Evolutionary conservation across 768 basidiomycete genomes (phyloP).

Genomic region (Calvatia gigantea): DNA sequence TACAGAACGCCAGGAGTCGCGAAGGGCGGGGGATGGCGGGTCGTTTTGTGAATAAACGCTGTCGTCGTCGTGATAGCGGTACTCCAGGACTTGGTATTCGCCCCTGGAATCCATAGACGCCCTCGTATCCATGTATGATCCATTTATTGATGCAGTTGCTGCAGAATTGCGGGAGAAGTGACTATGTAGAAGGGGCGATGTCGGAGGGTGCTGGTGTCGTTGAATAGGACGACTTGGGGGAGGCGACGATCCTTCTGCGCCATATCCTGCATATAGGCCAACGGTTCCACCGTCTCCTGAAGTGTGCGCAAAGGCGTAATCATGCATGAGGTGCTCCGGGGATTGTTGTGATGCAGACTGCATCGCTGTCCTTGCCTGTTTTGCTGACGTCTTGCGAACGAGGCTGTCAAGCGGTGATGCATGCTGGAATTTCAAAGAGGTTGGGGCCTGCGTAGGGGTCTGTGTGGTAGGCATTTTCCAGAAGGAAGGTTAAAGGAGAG

Average conservation of each 20-base stretch:
- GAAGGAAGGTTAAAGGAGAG: not conserved
- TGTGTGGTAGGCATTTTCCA: constrained; percentile 2
- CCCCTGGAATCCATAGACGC: constrained; percentile 20
- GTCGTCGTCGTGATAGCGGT: constrained; percentile 34
- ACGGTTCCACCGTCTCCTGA: constrained; percentile 8
- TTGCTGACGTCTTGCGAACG: constrained; percentile 50
- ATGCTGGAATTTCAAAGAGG: constrained; percentile 27
- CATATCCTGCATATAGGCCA: not conserved
- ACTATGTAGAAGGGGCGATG: constrained; percentile 46
- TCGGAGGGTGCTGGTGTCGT: constrained; percentile 21
- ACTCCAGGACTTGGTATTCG: constrained; percentile 27
- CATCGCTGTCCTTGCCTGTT: constrained; percentile 23
- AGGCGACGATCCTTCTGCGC: constrained; percentile 10
- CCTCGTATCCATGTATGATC: constrained; percentile 9
- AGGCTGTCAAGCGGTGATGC: constrained; percentile 60
- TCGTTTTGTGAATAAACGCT: constrained; percentile 38
- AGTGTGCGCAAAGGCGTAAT: constrained; percentile 9
- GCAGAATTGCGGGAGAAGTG: constrained; percentile 40
- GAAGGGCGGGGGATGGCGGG: constrained; percentile 25
- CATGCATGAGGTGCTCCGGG: constrained; percentile 2
- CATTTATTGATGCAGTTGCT: constrained; percentile 33
- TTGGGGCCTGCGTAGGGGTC: constrained; percentile 3
- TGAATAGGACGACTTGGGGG: constrained; percentile 5
- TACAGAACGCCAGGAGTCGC: constrained; percentile 39
- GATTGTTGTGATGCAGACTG: constrained; percentile 13